phyloP scores from a whole-genome alignment of 2,329 filamentous ascomycete genomes.

The Pestalotiopsis sp. region DNA sequence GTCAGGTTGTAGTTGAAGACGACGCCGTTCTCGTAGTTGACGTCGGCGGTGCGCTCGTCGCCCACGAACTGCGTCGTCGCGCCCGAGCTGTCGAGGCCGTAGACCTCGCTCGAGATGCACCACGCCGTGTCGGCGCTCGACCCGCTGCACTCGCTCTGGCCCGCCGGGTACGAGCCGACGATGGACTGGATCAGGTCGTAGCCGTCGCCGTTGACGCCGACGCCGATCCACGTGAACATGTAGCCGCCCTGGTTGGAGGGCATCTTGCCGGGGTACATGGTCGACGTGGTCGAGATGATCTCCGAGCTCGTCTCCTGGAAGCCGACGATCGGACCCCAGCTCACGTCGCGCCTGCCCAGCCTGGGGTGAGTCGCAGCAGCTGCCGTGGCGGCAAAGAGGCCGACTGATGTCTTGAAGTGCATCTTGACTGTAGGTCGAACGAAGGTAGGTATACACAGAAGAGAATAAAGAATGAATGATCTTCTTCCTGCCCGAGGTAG shows the following conservation, averaged over 20 bases:
- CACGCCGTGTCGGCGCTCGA: constrained; percentile 2
- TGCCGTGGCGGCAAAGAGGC: constrained; percentile 6
- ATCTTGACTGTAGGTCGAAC: background rate
- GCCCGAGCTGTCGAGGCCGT: constrained; percentile 6
- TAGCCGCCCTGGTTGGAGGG: constrained; percentile 10
- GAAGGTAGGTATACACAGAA: background rate
- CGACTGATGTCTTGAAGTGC: constrained; percentile 4
- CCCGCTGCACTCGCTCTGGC: constrained; percentile 9
- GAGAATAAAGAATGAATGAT: background rate
- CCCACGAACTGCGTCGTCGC: constrained; percentile 9
- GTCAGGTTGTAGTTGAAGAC: constrained; percentile 11
- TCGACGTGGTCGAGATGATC: constrained; percentile 9
- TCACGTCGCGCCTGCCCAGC: constrained; percentile 7
- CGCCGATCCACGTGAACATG: constrained; percentile 11
- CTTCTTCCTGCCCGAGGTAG: constrained; percentile 1
- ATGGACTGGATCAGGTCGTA: constrained; percentile 13
- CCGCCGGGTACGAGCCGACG: constrained; percentile 10
- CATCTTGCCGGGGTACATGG: constrained; percentile 11
- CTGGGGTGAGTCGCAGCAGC: constrained; percentile 1
- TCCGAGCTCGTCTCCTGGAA: constrained; percentile 12
- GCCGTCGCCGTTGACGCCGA: constrained; percentile 9
- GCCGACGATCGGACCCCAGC: constrained; percentile 3
- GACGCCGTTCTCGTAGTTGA: constrained; percentile 13
- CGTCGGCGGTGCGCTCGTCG: constrained; percentile 8
- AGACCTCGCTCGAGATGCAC: constrained; percentile 13